Conservation (phyloP, 75 land plant genomes). For the Picea glauca region DNA sequence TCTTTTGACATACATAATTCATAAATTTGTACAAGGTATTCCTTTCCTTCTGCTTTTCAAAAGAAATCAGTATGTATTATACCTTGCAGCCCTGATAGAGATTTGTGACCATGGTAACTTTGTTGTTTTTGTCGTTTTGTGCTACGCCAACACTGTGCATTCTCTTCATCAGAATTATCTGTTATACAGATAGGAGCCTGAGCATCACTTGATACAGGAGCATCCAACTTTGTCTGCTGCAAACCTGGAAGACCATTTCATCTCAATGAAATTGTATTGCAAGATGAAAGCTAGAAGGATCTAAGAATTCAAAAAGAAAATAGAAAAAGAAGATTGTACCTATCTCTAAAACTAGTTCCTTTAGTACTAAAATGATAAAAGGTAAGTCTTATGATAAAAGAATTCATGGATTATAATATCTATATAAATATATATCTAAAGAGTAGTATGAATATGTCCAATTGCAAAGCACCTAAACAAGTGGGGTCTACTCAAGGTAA, state of each 20-base stretch:
- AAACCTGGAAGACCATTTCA: neutral
- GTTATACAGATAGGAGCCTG: neutral
- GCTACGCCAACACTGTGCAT: constrained; percentile 2
- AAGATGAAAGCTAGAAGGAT: neutral
- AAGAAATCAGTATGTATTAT: neutral
- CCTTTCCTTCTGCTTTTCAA: neutral
- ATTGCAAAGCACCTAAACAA: too few relatives aligned
- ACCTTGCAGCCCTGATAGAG: constrained; percentile 1
- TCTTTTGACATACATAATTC: too few relatives aligned
- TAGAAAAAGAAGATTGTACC: too few relatives aligned
- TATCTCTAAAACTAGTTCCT: neutral
- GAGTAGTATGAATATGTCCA: too few relatives aligned
- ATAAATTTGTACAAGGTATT: neutral
- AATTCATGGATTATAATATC: too few relatives aligned
- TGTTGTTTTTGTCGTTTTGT: constrained; percentile 10
- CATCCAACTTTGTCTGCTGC: neutral
- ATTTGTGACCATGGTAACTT: neutral
- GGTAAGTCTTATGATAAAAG: too few relatives aligned
- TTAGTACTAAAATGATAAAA: too few relatives aligned
- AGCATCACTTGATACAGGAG: neutral
- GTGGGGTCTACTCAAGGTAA: too few relatives aligned
- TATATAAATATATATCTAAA: too few relatives aligned
- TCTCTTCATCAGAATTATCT: constrained; percentile 9
- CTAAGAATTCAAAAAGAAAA: neutral
- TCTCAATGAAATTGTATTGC: neutral